phyloP scores from a whole-genome alignment of 1,139 yeast genomes.

The Pneumocystis wakefieldiae region DNA sequence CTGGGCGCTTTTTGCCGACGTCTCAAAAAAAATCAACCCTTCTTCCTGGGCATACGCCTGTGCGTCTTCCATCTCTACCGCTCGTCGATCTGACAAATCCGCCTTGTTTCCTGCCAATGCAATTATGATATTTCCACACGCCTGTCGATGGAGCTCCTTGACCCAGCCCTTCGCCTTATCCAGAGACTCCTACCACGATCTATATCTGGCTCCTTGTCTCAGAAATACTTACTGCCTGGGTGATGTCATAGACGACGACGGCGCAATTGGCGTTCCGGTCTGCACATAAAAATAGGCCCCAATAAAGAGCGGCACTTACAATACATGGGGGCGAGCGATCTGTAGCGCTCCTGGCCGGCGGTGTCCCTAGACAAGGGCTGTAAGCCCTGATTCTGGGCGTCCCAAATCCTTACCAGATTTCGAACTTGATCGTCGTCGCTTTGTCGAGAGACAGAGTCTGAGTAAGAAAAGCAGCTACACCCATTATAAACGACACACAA shows the following conservation, averaged over 20 bases:
- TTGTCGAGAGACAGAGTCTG: constrained; percentile 63
- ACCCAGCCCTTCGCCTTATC: constrained; percentile 92
- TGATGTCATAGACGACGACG: constrained; percentile 63
- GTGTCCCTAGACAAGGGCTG: too few relatives aligned
- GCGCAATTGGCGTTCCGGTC: constrained; percentile 77
- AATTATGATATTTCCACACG: constrained; percentile 66
- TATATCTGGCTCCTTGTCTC: not conserved
- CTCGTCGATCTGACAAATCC: constrained; percentile 47
- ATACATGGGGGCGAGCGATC: constrained; percentile 79
- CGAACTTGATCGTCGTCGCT: constrained; percentile 34
- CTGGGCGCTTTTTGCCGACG: constrained; percentile 83
- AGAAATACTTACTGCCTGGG: constrained; percentile 30
- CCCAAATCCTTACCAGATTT: constrained; percentile 26
- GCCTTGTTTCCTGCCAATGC: constrained; percentile 73
- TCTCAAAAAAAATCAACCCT: constrained; percentile 70
- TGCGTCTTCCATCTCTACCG: constrained; percentile 40
- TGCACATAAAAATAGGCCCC: not conserved
- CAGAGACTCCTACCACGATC: constrained; percentile 34
- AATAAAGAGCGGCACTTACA: constrained; percentile 18
- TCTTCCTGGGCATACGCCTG: constrained; percentile 53
- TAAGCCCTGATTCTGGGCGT: too few relatives aligned
- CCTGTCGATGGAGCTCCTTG: constrained; percentile 83
- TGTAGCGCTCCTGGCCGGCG: constrained; percentile 87
- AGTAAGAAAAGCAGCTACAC: constrained; percentile 81
- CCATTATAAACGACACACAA: constrained; percentile 23